phyloP scores from a whole-genome alignment of 352 stramenopile genomes.

The Phytophthora macrochlamydospora region DNA sequence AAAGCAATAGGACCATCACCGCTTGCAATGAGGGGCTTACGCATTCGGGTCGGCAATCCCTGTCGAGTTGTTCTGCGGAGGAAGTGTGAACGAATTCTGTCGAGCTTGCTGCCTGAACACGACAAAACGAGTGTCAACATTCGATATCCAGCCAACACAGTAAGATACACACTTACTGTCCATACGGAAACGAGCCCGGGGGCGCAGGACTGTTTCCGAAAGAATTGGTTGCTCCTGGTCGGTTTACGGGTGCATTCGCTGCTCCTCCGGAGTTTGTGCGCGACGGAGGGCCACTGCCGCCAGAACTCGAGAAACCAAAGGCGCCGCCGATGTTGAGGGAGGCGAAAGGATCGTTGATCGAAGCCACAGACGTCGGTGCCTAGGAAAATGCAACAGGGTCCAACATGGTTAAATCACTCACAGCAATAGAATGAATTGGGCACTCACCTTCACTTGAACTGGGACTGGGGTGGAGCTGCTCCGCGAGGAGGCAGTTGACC shows the following conservation, averaged over 20 bases:
- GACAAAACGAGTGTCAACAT: constrained; percentile 4
- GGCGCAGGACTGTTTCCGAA: constrained; percentile 24
- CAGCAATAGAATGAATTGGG: background rate
- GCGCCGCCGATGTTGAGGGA: constrained; percentile 60
- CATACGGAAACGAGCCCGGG: constrained; percentile 44
- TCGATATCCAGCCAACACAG: background rate
- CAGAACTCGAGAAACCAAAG: constrained; percentile 44
- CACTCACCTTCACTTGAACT: constrained; percentile 45
- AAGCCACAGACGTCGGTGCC: constrained; percentile 34
- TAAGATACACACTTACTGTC: constrained; percentile 27
- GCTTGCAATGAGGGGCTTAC: constrained; percentile 30
- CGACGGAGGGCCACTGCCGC: constrained; percentile 9
- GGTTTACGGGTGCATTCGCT: constrained; percentile 15
- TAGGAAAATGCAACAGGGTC: constrained; percentile 4
- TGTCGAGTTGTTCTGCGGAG: constrained; percentile 32
- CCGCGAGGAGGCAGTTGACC: constrained; percentile 33
- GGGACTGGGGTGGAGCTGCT: constrained; percentile 25
- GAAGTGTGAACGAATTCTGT: constrained; percentile 41
- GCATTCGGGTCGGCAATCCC: constrained; percentile 49
- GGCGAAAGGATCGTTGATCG: constrained; percentile 77
- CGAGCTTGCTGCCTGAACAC: constrained; percentile 16
- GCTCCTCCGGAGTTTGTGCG: constrained; percentile 31
- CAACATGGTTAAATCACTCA: background rate
- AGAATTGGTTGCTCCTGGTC: constrained; percentile 20
- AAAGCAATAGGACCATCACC: background rate